Conservation (phyloP, 148 eudicot species). For the Nepenthes mirabilis region DNA sequence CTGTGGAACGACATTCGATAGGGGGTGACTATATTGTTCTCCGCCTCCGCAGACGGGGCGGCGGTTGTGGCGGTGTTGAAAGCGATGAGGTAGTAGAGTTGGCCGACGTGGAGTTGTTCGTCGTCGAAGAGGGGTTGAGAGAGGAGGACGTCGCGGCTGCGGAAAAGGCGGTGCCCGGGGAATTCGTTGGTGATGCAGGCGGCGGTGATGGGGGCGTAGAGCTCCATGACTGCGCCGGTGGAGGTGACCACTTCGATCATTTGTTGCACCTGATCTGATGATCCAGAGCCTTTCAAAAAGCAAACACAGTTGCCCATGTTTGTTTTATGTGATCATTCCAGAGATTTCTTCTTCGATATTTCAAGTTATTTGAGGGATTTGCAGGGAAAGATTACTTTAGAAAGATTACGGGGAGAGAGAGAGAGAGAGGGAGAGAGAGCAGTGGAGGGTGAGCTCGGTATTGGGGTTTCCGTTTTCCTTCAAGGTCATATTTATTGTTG, state of each 20-base stretch:
- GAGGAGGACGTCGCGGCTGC: conserved; percentile 11
- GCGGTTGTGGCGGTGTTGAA: conserved; percentile 5
- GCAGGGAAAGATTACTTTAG: too few relatives aligned
- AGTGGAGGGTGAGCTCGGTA: too few relatives aligned
- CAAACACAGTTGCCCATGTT: background rate
- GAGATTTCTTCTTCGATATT: too few relatives aligned
- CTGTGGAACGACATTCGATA: conserved; percentile 34
- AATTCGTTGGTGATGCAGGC: conserved; percentile 39
- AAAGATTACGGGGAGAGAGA: too few relatives aligned
- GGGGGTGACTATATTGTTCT: background rate
- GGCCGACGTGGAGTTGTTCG: conserved; percentile 23
- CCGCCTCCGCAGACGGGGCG: background rate
- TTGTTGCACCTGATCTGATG: background rate
- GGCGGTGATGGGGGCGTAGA: conserved; percentile 40
- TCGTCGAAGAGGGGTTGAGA: conserved; percentile 19
- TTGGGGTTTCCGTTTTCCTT: too few relatives aligned
- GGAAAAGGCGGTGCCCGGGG: conserved; percentile 35
- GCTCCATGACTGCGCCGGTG: conserved; percentile 46
- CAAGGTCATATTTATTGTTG: too few relatives aligned
- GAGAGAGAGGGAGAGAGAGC: too few relatives aligned
- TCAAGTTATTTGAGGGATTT: too few relatives aligned
- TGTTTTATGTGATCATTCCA: background rate
- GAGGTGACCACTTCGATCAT: conserved; percentile 40
- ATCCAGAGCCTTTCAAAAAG: background rate
- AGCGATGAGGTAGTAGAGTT: conserved; percentile 36